These are phyloP conservation scores for Eucalyptus albens DNA, from an alignment of 345 rosid genomes.

Conservation along the genomic window DNA sequence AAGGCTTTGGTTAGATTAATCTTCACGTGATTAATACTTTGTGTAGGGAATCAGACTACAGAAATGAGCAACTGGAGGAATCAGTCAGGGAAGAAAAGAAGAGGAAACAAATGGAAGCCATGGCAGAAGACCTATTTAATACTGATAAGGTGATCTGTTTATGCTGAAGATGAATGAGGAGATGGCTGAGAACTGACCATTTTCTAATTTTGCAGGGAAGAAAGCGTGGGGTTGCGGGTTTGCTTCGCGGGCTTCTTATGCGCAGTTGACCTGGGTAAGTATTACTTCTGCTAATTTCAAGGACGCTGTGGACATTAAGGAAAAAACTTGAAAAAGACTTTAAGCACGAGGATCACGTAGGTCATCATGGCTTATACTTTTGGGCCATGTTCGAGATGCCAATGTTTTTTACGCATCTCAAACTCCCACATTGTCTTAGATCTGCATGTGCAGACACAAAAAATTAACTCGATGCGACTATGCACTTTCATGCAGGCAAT, in stretches of 20 bases:
- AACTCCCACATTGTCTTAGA: background rate
- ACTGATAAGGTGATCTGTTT: conserved; percentile 42
- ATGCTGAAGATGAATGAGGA: background rate
- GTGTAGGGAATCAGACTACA: conserved; percentile 37
- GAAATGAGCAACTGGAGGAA: conserved; percentile 31
- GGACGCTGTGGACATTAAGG: background rate
- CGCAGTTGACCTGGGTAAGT: conserved; percentile 16
- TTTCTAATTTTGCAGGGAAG: conserved; percentile 40
- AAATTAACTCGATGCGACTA: background rate
- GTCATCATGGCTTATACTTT: background rate
- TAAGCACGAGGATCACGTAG: background rate
- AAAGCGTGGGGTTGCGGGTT: conserved; percentile 43
- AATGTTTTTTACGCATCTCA: background rate
- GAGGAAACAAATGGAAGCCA: conserved; percentile 78
- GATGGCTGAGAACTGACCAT: background rate
- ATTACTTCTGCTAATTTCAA: background rate
- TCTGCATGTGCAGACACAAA: background rate
- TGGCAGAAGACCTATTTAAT: conserved; percentile 80
- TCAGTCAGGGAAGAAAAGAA: conserved; percentile 70
- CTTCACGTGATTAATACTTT: background rate
- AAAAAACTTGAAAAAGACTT: background rate
- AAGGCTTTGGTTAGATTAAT: background rate
- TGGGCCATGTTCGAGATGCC: background rate
- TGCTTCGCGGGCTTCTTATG: conserved; percentile 33
- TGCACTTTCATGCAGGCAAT: background rate